These are phyloP conservation scores for Jacaranda mimosifolia DNA, from an alignment of 257 asterid genomes.

Conservation along the genomic window DNA sequence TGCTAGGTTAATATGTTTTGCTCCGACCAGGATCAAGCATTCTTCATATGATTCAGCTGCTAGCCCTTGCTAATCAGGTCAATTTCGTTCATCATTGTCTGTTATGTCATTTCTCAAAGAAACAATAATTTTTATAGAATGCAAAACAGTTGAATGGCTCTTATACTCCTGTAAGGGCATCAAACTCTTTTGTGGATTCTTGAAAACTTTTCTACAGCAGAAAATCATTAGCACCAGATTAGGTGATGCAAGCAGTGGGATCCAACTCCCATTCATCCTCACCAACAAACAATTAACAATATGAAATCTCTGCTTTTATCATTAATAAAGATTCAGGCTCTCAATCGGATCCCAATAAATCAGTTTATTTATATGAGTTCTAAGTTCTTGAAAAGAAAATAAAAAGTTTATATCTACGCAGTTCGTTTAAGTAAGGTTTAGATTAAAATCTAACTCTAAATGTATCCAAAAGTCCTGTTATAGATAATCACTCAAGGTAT, in stretches of 20 bases:
- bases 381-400: too few relatives aligned
- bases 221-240: background rate
- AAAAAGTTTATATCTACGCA: too few relatives aligned
- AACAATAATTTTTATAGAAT: too few relatives aligned
- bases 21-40: background rate
- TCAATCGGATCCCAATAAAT: too few relatives aligned
- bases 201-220: background rate
- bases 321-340: too few relatives aligned
- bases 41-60: background rate
- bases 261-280: background rate
- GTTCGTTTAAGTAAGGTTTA: too few relatives aligned
- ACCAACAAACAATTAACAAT: background rate
- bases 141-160: background rate
- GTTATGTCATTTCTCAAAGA: too few relatives aligned
- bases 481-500: too few relatives aligned
- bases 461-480: too few relatives aligned
- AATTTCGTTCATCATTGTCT: too few relatives aligned
- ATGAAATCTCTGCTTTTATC: background rate
- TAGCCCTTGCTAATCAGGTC: background rate
- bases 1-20: background rate
- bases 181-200: background rate
- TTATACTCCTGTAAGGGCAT: constrained; percentile 9
- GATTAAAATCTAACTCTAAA: too few relatives aligned
- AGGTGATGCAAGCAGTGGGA: constrained; percentile 8
- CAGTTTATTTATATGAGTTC: too few relatives aligned